A percentile compares a stretch with the other conserved stretches of the same genome.
These are phyloP conservation scores for Colletotrichum ledebouriae DNA, from an alignment of 2,329 filamentous ascomycete genomes.

Conservation along the genomic window DNA sequence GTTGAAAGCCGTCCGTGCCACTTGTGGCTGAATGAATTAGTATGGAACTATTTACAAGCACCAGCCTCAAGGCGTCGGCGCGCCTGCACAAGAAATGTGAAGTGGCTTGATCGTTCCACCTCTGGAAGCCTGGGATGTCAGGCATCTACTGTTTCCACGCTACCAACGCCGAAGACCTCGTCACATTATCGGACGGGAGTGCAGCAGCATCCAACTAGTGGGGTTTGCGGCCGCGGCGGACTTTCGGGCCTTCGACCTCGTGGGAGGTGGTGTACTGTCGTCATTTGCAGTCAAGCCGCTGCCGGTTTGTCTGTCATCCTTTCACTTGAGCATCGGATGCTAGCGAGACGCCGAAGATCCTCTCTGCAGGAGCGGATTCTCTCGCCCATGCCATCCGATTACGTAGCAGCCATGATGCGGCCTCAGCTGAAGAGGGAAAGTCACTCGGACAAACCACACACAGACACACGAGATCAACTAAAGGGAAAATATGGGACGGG, in stretches of 20 bases:
- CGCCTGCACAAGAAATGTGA: not conserved
- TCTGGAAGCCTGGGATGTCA: not conserved
- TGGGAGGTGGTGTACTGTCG: constrained; percentile 29
- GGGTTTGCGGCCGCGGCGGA: constrained; percentile 28
- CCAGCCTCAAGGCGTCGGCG: no score
- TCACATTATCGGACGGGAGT: constrained; percentile 27
- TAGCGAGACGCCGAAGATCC: constrained; percentile 36
- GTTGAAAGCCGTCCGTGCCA: constrained; percentile 39
- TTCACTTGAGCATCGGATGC: constrained; percentile 16
- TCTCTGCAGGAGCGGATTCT: constrained; percentile 21
- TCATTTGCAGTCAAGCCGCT: constrained; percentile 31
- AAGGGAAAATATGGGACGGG: constrained; percentile 28
- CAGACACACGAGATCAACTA: constrained; percentile 19
- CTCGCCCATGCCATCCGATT: constrained; percentile 25
- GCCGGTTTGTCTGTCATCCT: not conserved
- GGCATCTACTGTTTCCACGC: not conserved
- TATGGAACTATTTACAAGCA: constrained; percentile 1
- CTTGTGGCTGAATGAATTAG: constrained; percentile 26
- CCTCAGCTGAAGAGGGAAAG: constrained; percentile 31
- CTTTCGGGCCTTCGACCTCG: constrained; percentile 31
- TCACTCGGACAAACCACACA: constrained; percentile 9
- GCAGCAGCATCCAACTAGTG: constrained; percentile 22
- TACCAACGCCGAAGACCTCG: constrained; percentile 1
- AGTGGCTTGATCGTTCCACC: constrained; percentile 26
- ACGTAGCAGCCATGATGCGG: constrained; percentile 39